Base-by-base conservation (phyloP, 1,139 yeast species). In the Saccharomyces hybrid region DNA sequence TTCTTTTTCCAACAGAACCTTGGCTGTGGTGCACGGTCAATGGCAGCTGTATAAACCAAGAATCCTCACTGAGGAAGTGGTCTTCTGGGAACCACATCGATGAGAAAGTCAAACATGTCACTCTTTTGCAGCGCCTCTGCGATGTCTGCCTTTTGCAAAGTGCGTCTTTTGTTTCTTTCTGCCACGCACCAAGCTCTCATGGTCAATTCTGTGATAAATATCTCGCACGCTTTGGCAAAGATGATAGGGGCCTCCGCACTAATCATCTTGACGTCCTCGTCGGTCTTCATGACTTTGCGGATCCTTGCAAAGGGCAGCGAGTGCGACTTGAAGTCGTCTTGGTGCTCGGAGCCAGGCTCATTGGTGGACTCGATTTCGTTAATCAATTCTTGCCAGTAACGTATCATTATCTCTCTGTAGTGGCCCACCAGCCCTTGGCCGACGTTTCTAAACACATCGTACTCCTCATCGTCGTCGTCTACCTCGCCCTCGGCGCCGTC, bases 111-210 rank as follows among this genome's bases (percentile, higher is more conserved):
- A 77, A 91, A 93, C 97, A 93, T 91, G 70, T 93, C 99, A 53
- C 93, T 84, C 68, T 88, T 89, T 59, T 93, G 95, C 58, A 93
- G 77, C 1, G 99, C 99, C 41, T 95, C 95, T 2, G 97, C 96
- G 59, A 93, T 90, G 68, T 93, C 99, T 2, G 91, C 85, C 65
- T 91, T 86, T 71, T 93, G 99, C 57, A 93, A 74, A 9, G 99
- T 93, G 60, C 99, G 78, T 61, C 99, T 80, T 68, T 93, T 93
- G 73, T 88, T 89, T 65, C 89, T 97, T 70, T 93, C 98, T 1
- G 98, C 97, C 64, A 91, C 97, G 59, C 93, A 89, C 99, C 99
- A 93, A 2, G 99, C 98, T 57, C 99, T 78, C 97, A 93, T 90
- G 13, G 99, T 91, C 55, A 93, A 77, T 70, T 93, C 99, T 0